Conservation (phyloP, 768 basidiomycete genomes). For the Leccinum subtestaceum region DNA sequence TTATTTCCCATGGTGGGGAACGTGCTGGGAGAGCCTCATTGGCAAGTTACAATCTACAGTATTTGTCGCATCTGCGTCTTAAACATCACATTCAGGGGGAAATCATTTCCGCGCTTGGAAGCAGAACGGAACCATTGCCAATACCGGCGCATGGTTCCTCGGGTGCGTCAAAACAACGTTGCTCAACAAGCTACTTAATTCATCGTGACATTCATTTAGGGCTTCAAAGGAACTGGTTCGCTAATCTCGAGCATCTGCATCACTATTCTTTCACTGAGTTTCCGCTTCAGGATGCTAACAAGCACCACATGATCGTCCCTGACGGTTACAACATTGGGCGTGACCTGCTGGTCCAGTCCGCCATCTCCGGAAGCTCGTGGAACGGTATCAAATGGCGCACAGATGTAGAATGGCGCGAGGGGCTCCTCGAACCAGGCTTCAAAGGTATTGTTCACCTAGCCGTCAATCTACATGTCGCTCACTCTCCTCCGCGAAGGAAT, state of each 20-base stretch:
- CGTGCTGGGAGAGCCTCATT: constrained; percentile 84
- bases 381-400: constrained; percentile 72
- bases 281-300: constrained; percentile 45
- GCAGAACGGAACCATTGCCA: constrained; percentile 73
- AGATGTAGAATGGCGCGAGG: constrained; percentile 71
- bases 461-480: not conserved
- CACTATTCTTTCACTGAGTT: constrained; percentile 2
- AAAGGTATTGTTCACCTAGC: constrained; percentile 45
- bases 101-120: constrained; percentile 89
- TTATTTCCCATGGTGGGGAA: constrained; percentile 77
- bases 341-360: constrained; percentile 71
- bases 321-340: constrained; percentile 84
- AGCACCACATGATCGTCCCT: constrained; percentile 69
- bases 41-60: constrained; percentile 34
- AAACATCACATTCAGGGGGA: constrained; percentile 49
- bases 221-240: constrained; percentile 70
- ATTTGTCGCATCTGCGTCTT: not conserved
- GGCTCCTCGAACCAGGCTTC: constrained; percentile 64
- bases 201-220: constrained; percentile 38
- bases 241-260: not conserved
- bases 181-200: not conserved
- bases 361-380: constrained; percentile 58
- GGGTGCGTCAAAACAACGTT: constrained; percentile 45
- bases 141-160: constrained; percentile 83
- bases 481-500: constrained; percentile 46